A percentile compares a stretch with the other conserved stretches of the same genome.
Evolutionary conservation across 768 basidiomycete species (phyloP).

Genomic region (Mycena maculata): DNA sequence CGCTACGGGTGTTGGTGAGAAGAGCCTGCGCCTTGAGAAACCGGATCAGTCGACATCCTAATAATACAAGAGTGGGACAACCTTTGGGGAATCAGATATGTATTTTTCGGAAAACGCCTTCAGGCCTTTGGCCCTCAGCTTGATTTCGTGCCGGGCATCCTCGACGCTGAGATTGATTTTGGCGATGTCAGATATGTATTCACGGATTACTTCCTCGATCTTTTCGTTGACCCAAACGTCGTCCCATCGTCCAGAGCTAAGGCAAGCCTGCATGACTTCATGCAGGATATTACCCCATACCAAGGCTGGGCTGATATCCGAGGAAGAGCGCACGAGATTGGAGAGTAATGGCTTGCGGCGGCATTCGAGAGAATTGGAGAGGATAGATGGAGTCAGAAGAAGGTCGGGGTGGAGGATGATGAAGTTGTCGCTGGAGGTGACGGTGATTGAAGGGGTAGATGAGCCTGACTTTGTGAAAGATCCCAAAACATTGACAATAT

Average conservation of each 20-base stretch:
- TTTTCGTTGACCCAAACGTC: slow-evolving; percentile 67
- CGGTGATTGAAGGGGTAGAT: slow-evolving; percentile 58
- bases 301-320: slow-evolving; percentile 72
- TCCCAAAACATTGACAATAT: slow-evolving; percentile 84
- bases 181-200: slow-evolving; percentile 70
- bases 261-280: slow-evolving; percentile 87
- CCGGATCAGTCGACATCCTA: background rate
- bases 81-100: slow-evolving; percentile 73
- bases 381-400: slow-evolving; percentile 89
- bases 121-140: slow-evolving; percentile 71
- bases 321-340: slow-evolving; percentile 66
- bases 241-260: slow-evolving; percentile 72
- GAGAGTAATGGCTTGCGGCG: slow-evolving; percentile 88
- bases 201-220: slow-evolving; percentile 66
- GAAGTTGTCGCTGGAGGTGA: slow-evolving; percentile 74
- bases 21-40: slow-evolving; percentile 66
- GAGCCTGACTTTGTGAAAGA: slow-evolving; percentile 42
- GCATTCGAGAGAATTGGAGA: slow-evolving; percentile 87
- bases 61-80: slow-evolving; percentile 38
- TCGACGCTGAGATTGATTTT: slow-evolving; percentile 68
- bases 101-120: slow-evolving; percentile 74
- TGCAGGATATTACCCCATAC: slow-evolving; percentile 96
- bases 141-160: slow-evolving; percentile 74
- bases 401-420: slow-evolving; percentile 93
- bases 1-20: slow-evolving; percentile 75